Conservation (phyloP, 2,329 filamentous ascomycete genomes). For the Keithomyces neogunnii region DNA sequence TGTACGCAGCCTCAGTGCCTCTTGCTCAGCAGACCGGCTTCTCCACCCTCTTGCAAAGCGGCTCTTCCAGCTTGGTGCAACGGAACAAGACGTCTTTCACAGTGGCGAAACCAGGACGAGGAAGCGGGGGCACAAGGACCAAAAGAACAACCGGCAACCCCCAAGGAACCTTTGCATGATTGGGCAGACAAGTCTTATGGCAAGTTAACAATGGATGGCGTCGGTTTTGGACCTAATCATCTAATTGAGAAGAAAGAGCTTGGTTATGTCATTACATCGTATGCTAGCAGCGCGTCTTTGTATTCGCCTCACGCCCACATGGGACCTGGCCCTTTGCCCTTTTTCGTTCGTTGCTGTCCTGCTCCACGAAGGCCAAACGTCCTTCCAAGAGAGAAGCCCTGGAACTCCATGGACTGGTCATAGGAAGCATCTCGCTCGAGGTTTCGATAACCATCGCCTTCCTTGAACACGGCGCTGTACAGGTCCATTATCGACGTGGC, state of each 20-base stretch:
- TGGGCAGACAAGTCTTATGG: too few species aligned
- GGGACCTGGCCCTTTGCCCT: not conserved
- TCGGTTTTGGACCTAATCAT: too few species aligned
- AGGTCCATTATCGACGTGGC: slow-evolving; percentile 60
- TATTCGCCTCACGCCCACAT: slow-evolving; percentile 4
- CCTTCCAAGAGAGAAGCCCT: slow-evolving; percentile 12
- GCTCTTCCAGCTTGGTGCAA: not conserved
- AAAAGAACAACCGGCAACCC: too few species aligned
- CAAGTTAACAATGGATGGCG: too few species aligned
- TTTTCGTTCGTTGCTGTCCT: slow-evolving; percentile 6
- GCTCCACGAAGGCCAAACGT: slow-evolving; percentile 1
- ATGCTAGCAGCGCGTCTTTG: not conserved
- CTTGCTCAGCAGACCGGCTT: not conserved
- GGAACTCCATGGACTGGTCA: slow-evolving; percentile 22
- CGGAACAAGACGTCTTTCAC: not conserved
- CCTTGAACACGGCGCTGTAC: slow-evolving; percentile 65
- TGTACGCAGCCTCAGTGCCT: not conserved
- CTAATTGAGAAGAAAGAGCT: too few species aligned
- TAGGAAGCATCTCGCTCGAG: slow-evolving; percentile 16
- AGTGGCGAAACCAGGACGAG: too few species aligned
- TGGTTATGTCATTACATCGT: not conserved
- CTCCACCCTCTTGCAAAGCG: not conserved
- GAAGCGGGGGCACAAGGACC: too few species aligned
- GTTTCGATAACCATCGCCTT: slow-evolving; percentile 60
- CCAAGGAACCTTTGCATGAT: too few species aligned